Conservation (phyloP, 2,329 filamentous ascomycete species). For the Curvularia eragrostidis region DNA sequence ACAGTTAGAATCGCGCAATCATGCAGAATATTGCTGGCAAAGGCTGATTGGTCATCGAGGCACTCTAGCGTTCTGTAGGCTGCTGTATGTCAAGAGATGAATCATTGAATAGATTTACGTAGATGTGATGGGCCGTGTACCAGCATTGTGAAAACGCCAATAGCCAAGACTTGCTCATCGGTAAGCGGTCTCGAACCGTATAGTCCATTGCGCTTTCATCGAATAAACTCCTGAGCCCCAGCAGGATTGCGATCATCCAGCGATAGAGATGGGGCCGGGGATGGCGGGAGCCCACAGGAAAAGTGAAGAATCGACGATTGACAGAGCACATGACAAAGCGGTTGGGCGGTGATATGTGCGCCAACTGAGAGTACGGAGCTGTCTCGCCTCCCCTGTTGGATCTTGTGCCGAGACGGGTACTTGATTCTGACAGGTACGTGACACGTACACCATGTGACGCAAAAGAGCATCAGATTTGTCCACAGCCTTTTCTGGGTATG, state of each 20-base stretch:
- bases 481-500: slow-evolving; percentile 20
- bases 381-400: slow-evolving; percentile 18
- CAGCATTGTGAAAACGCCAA: slow-evolving; percentile 6
- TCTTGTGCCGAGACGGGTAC: slow-evolving; percentile 30
- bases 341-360: slow-evolving; percentile 26
- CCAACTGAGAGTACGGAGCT: slow-evolving; percentile 34
- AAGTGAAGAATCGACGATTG: slow-evolving; percentile 25
- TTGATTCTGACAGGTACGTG: slow-evolving; percentile 41
- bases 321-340: slow-evolving; percentile 27
- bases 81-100: slow-evolving; percentile 31
- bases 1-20: slow-evolving; percentile 14
- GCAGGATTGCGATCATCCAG: not conserved
- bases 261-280: not conserved
- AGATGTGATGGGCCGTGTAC: slow-evolving; percentile 18
- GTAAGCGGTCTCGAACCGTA: slow-evolving; percentile 2
- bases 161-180: slow-evolving; percentile 18
- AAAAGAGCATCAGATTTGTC: slow-evolving; percentile 17
- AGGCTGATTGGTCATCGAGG: slow-evolving; percentile 26
- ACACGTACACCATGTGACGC: slow-evolving; percentile 32
- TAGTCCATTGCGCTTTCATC: not conserved
- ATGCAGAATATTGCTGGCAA: slow-evolving; percentile 20
- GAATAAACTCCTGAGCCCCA: not conserved
- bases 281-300: not conserved
- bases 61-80: slow-evolving; percentile 12
- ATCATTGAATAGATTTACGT: slow-evolving; percentile 27